These are phyloP conservation scores for Tulasnella sp. DNA, from an alignment of 768 basidiomycete species.

Conservation along the genomic window DNA sequence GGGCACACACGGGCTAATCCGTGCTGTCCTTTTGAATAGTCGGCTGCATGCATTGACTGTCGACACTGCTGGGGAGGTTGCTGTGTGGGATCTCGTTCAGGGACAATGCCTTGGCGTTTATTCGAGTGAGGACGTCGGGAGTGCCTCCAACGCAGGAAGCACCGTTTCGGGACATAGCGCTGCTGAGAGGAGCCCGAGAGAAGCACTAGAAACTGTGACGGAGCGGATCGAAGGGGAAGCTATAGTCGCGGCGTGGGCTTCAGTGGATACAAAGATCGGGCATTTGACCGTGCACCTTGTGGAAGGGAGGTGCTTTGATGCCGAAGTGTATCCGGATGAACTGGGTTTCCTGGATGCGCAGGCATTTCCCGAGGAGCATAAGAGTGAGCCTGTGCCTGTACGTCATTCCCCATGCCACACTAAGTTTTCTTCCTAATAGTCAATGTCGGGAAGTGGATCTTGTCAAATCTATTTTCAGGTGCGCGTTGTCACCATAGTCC, in stretches of 20 bases:
- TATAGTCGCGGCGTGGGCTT: slow-evolving; percentile 72
- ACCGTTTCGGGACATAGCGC: not conserved
- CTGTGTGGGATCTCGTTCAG: slow-evolving; percentile 84
- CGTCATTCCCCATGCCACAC: slow-evolving; percentile 1
- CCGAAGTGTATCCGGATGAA: slow-evolving; percentile 92
- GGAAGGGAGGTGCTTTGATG: slow-evolving; percentile 75
- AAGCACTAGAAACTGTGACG: slow-evolving; percentile 75
- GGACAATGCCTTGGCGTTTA: slow-evolving; percentile 66
- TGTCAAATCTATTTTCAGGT: slow-evolving; percentile 71
- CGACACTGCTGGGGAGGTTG: slow-evolving; percentile 78
- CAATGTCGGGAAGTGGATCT: slow-evolving; percentile 84
- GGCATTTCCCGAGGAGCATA: slow-evolving; percentile 62
- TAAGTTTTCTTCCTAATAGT: slow-evolving; percentile 36
- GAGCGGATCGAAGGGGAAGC: slow-evolving; percentile 94
- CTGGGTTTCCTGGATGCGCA: slow-evolving; percentile 54
- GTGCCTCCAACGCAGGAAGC: slow-evolving; percentile 17
- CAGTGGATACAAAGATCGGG: slow-evolving; percentile 82
- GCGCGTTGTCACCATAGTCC: slow-evolving; percentile 5
- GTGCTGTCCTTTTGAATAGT: slow-evolving; percentile 75
- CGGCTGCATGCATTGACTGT: slow-evolving; percentile 83
- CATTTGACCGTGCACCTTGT: slow-evolving; percentile 78
- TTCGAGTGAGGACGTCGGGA: slow-evolving; percentile 50
- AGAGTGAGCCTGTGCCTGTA: slow-evolving; percentile 44
- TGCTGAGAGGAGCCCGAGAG: slow-evolving; percentile 54
- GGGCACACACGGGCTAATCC: slow-evolving; percentile 68